A percentile compares a stretch with the other conserved stretches of the same genome.
Conservation (phyloP, 345 rosid genomes). For the Lepidium africanum region DNA sequence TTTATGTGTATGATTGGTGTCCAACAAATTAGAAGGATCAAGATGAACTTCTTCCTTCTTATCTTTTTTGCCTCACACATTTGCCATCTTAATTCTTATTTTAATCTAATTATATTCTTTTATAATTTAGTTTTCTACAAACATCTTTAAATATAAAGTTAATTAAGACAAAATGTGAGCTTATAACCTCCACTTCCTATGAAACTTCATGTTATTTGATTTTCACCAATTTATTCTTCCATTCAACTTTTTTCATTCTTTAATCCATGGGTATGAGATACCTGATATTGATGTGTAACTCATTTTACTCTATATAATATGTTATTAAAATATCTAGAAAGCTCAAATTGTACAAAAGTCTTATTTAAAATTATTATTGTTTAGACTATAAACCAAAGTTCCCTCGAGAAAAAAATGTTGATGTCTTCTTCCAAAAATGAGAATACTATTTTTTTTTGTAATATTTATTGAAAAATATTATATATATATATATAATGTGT, state of each 20-base stretch:
- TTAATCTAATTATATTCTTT: constrained; percentile 17
- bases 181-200: constrained; percentile 21
- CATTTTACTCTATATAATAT: background rate
- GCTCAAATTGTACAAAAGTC: background rate
- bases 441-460: no score
- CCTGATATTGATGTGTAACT: constrained; percentile 23
- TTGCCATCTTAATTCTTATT: constrained; percentile 27
- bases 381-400: background rate
- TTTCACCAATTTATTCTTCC: constrained; percentile 40
- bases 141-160: constrained; percentile 12
- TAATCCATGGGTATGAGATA: constrained; percentile 20
- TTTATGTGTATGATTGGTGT: constrained; percentile 39
- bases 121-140: background rate
- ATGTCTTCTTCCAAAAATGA: background rate
- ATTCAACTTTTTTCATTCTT: constrained; percentile 15
- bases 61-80: background rate
- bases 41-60: constrained; percentile 47
- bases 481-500: no score
- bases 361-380: background rate
- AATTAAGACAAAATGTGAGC: constrained; percentile 1
- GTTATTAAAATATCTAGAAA: background rate
- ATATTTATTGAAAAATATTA: no score
- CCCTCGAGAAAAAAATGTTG: background rate
- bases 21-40: constrained; percentile 48
- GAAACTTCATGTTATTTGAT: constrained; percentile 42